phyloP scores from a whole-genome alignment of 2,329 filamentous ascomycete genomes.

The Curvularia verruculosa region DNA sequence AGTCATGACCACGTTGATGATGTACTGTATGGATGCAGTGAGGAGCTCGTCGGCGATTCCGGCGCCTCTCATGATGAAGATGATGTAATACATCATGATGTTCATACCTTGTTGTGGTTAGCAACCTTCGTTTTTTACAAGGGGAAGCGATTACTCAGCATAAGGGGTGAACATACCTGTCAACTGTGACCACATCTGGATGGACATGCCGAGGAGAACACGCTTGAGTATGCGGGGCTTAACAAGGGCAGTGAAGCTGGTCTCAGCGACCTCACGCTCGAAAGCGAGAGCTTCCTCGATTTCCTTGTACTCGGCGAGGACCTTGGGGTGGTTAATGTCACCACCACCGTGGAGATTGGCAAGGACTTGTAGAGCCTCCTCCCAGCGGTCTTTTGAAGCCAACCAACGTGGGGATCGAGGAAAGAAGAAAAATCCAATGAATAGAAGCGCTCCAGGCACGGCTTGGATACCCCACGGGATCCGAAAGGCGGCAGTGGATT shows the following conservation, averaged over 20 bases:
- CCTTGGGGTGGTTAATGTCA: conserved; percentile 62
- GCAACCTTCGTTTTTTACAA: no score
- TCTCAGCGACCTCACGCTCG: conserved; percentile 59
- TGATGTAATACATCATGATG: conserved; percentile 54
- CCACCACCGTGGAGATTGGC: conserved; percentile 65
- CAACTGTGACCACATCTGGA: conserved; percentile 66
- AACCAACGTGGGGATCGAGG: conserved; percentile 69
- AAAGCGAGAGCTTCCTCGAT: conserved; percentile 62
- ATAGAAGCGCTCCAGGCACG: conserved; percentile 49
- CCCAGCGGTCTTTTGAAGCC: conserved; percentile 70
- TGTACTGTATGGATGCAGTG: conserved; percentile 67
- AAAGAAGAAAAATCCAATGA: conserved; percentile 51
- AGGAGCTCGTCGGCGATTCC: conserved; percentile 63
- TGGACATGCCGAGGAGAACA: conserved; percentile 63
- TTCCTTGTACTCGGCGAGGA: conserved; percentile 68
- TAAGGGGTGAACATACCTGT: conserved; percentile 63
- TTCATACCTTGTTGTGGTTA: neutral
- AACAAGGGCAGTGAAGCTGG: conserved; percentile 58
- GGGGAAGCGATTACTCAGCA: no score
- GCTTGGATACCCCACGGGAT: conserved; percentile 54
- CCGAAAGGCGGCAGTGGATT: conserved; percentile 51
- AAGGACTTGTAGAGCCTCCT: conserved; percentile 63
- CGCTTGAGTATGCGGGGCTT: conserved; percentile 62
- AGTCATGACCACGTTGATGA: conserved; percentile 67
- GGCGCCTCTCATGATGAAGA: conserved; percentile 66